Evolutionary conservation across 148 eudicot genomes (phyloP), one percentile per base, ranked within the genome.

Genomic region (Fagopyrum homotropicum): DNA sequence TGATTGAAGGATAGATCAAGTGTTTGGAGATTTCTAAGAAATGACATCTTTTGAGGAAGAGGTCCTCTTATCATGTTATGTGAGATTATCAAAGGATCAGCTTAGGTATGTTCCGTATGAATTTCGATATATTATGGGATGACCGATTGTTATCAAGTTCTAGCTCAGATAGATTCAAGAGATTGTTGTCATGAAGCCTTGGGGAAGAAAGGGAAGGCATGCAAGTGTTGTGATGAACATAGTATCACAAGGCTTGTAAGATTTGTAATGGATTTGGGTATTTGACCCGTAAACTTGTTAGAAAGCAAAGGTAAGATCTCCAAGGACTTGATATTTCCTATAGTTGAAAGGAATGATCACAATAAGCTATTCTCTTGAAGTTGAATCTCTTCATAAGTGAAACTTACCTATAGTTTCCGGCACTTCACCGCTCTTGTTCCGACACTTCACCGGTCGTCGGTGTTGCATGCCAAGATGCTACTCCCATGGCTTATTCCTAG

Each of bases 391-490:
- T 84, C 86, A 88, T 86, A 48, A 80, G 76, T 43, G 75, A 75
- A 78, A 88, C 76, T 84, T 83, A 69, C 89, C 85, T 1, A 88
- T 81, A 77, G 84, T 84, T 60, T 81, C 82, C 6, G 92, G 92
- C 3, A 86, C 9, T 9, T 73, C 71, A 76, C 92, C 86, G 69
- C 73, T 81, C 74, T 84, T 49, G 17, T 79, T 81, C 82, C 6
- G 92, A 89, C 4, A 88, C 12, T 9, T 73, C 71, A 76, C 89
- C 86, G 69, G 72, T 81, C 74, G 84, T 49, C 77, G 43, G 77
- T 68, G 68, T 81, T 80, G 80, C 90, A 89, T 73, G 73, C 48
- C 64, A 16, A 44, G 76, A 9, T 7, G 52, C 19, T 43, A 2
- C 19, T 15, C 4, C 71, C 46, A 40, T 43, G 19, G 47, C 45